Evolutionary conservation across 495 filamentous ascomycete species (phyloP), one percentile per base, ranked within the genome.

Genomic region (Terfezia claveryi): DNA sequence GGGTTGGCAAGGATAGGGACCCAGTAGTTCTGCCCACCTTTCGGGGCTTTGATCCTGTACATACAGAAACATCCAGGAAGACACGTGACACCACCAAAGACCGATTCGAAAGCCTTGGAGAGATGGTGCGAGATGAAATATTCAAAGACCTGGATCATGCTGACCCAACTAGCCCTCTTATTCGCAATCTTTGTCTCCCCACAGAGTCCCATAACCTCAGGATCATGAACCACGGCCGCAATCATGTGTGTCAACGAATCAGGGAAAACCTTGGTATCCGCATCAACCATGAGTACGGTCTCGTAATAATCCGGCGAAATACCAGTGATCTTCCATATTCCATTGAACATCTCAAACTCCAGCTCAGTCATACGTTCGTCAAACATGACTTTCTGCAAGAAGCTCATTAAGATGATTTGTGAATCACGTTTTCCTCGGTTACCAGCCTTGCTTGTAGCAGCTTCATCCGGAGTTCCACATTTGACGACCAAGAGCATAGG

Each of bases 281-380:
- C 92, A 66, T 99, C 92, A 46, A 99, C 92, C 87, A 94, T 94
- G 62, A 99, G 85, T 38, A 94, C 82, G 12, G 89, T 78, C 61
- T 99, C 92, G 68, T 94, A 96, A 66, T 87, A 99, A 66, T 99
- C 92, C 0, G 92, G 91, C 11, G 87, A 86, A 52, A 99, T 94
- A 37, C 92, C 92, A 6, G 92, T 99, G 46, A 96, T 82, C 63
- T 93, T 92, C 88, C 89, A 99, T 56, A 99, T 74, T 38, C 91
- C 92, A 62, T 96, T 99, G 72, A 96, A 96, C 83, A 99, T 96
- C 64, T 99, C 92, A 61, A 87, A 99, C 65, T 99, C 92, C n/a
- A 99, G 78, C 65, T 99, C 88, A 5, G 92, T 96, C 92, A 99
- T 99, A 38, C 92, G 83, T 68, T 99, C 92, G 66, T 99, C 92